Evolutionary conservation across 352 stramenopile species (phyloP).

Genomic region (Albugo laibachii): DNA sequence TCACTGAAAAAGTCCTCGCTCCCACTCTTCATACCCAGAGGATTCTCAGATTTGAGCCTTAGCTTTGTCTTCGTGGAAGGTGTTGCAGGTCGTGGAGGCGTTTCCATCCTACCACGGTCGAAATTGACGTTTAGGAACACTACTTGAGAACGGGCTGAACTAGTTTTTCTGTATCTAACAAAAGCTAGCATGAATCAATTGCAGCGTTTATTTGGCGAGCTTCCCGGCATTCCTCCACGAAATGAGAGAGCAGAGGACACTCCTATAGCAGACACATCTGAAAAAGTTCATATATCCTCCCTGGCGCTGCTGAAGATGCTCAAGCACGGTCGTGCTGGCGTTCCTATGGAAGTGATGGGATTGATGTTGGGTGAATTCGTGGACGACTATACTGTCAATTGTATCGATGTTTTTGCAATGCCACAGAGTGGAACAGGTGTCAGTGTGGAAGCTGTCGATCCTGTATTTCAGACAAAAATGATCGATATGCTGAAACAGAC

Average conservation of each 20-base stretch:
- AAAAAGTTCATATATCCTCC: constrained; percentile 99
- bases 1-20: background rate
- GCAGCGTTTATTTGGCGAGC: constrained; percentile 70
- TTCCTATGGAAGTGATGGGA: constrained; percentile 99
- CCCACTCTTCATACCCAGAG: too few species aligned
- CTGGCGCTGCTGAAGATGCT: constrained; percentile 99
- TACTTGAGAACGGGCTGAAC: too few species aligned
- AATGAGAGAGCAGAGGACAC: constrained; percentile 65
- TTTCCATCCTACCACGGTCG: too few species aligned
- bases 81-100: too few species aligned
- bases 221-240: constrained; percentile 52
- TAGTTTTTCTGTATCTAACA: too few species aligned
- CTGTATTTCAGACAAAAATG: constrained; percentile 99
- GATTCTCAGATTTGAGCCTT: too few species aligned
- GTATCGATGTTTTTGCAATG: constrained; percentile 99
- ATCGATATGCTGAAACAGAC: constrained; percentile 99
- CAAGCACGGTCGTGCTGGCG: constrained; percentile 95
- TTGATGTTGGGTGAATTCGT: constrained; percentile 99
- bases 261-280: constrained; percentile 90
- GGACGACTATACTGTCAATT: constrained; percentile 99
- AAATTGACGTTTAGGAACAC: too few species aligned
- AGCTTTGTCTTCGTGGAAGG: too few species aligned
- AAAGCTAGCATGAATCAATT: constrained; percentile 48
- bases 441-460: constrained; percentile 96
- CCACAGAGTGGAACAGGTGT: constrained; percentile 92